These are phyloP conservation scores for Leptographium wingfieldii DNA, from an alignment of 2,329 filamentous ascomycete genomes.

Conservation along the genomic window DNA sequence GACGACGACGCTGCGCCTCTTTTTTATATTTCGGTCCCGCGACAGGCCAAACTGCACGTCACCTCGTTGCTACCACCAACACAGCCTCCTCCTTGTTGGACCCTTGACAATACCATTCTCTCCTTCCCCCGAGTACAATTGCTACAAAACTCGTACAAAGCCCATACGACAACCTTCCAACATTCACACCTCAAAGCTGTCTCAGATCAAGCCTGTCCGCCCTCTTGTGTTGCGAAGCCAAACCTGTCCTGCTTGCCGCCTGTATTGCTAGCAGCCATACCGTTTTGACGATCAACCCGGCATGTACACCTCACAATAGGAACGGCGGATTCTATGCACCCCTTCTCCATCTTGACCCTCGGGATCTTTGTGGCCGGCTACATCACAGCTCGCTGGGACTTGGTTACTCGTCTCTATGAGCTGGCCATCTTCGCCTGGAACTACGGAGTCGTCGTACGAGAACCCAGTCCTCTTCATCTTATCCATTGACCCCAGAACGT, in stretches of 20 bases:
- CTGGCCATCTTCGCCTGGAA: constrained; percentile 96
- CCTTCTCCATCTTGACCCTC: constrained; percentile 88
- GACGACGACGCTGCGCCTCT: background rate
- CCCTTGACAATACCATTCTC: background rate
- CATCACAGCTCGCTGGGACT: constrained; percentile 97
- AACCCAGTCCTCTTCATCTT: background rate
- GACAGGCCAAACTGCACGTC: background rate
- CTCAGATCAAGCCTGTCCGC: background rate
- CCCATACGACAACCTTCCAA: too few relatives aligned
- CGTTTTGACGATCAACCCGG: constrained; percentile 14
- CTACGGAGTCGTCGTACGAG: constrained; percentile 82
- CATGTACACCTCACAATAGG: constrained; percentile 28
- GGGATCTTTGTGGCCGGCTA: constrained; percentile 99
- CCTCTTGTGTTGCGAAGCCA: background rate
- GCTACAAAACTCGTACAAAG: background rate
- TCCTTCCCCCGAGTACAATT: background rate
- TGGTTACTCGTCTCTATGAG: constrained; percentile 93
- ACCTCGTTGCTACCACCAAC: background rate
- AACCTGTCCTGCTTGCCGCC: background rate
- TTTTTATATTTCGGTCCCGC: background rate
- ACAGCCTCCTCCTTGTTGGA: background rate
- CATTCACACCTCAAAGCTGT: background rate
- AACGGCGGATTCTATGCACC: constrained; percentile 67
- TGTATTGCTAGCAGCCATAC: background rate
- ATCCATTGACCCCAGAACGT: background rate